Evolutionary conservation across 2,329 filamentous ascomycete genomes (phyloP).

Genomic region (Torrubiella hemipterigena): DNA sequence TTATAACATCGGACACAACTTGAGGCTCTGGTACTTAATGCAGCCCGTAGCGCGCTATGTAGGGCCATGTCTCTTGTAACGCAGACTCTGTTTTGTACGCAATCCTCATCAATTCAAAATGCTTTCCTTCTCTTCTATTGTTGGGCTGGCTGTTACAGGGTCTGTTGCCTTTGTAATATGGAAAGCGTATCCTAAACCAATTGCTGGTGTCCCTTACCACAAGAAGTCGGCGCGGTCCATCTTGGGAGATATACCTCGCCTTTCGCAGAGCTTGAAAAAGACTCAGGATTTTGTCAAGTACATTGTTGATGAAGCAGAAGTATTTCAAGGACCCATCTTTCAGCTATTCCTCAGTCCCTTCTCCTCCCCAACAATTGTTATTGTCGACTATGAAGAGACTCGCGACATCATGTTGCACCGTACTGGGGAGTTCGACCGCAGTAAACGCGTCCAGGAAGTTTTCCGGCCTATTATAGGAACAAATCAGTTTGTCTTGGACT

Average conservation of each 20-base stretch:
- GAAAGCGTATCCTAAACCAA: no score
- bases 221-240: conserved; percentile 8
- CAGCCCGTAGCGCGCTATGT: no score
- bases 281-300: conserved; percentile 2
- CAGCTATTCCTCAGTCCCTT: conserved; percentile 16
- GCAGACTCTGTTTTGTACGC: no score
- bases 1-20: no score
- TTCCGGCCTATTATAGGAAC: conserved; percentile 7
- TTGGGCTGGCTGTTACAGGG: no score
- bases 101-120: no score
- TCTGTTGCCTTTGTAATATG: no score
- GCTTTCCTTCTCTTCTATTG: no score
- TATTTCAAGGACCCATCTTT: conserved; percentile 10
- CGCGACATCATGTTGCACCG: conserved; percentile 14
- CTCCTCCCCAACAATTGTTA: conserved; percentile 11
- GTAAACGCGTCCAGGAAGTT: conserved; percentile 2
- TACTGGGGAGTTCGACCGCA: conserved; percentile 13
- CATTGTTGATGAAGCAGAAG: neutral
- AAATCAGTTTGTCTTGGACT: conserved; percentile 19
- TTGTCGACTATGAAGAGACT: conserved; percentile 13
- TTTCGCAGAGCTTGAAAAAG: conserved; percentile 5
- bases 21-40: no score
- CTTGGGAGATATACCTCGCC: conserved; percentile 12
- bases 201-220: conserved; percentile 17
- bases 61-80: no score